phyloP scores from a whole-genome alignment of 2,329 filamentous ascomycete genomes.

The Neoscytalidium dimidiatum region DNA sequence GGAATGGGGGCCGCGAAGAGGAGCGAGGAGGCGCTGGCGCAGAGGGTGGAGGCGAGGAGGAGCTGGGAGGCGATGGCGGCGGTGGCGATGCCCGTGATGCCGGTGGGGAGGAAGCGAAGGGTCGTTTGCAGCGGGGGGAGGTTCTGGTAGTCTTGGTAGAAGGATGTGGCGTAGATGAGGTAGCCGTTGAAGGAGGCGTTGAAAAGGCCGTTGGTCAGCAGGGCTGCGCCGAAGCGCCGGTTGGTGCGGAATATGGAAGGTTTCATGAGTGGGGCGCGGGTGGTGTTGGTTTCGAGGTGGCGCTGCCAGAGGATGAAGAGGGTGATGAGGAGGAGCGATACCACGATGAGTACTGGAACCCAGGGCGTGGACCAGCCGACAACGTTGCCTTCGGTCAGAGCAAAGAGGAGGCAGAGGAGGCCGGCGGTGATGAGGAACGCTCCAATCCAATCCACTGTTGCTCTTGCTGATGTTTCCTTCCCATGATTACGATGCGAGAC shows the following conservation, averaged over 20 bases:
- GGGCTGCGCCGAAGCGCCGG: conserved; percentile 61
- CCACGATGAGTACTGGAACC: conserved; percentile 61
- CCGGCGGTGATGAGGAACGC: conserved; percentile 63
- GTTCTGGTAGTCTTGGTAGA: conserved; percentile 30
- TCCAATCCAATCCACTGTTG: conserved; percentile 68
- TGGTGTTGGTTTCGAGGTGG: conserved; percentile 56
- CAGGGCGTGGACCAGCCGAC: conserved; percentile 67
- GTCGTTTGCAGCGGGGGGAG: conserved; percentile 66
- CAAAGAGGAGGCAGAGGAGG: conserved; percentile 64
- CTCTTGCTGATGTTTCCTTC: too few species aligned
- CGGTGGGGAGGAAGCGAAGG: conserved; percentile 65
- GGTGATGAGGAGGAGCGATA: conserved; percentile 53
- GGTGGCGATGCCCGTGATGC: conserved; percentile 60
- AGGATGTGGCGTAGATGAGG: conserved; percentile 68
- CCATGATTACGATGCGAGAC: conserved; percentile 51
- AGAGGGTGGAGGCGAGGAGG: conserved; percentile 59
- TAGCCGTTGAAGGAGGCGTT: conserved; percentile 70
- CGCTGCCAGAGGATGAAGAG: conserved; percentile 63
- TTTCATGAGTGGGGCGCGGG: conserved; percentile 62
- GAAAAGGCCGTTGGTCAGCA: conserved; percentile 67
- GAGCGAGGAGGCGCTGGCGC: conserved; percentile 57
- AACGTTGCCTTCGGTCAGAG: conserved; percentile 69
- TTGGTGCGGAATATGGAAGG: conserved; percentile 65
- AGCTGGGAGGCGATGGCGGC: conserved; percentile 51
- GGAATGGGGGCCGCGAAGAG: conserved; percentile 70